Evolutionary conservation across 306 rosid genomes (phyloP).

Genomic region (Begonia peltatifolia): DNA sequence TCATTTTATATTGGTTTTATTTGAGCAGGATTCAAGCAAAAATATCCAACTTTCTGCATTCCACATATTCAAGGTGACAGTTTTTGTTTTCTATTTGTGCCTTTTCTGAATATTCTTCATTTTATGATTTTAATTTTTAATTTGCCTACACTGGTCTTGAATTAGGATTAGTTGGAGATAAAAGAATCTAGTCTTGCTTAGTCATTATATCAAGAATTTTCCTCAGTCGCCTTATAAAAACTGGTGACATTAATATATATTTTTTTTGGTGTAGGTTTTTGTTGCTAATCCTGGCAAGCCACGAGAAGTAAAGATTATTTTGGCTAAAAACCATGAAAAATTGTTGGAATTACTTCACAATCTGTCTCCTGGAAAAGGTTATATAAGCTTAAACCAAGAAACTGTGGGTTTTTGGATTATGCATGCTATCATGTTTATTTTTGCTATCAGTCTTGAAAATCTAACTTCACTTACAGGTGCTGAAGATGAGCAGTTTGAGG

Average conservation of each 20-base stretch:
- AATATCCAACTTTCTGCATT: conserved; percentile 82
- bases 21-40: conserved; percentile 88
- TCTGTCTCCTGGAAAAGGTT: conserved; percentile 83
- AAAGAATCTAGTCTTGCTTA: too few relatives aligned
- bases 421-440: neutral
- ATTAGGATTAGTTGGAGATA: too few relatives aligned
- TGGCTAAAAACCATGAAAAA: conserved; percentile 62
- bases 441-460: neutral
- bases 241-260: too few relatives aligned
- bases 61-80: conserved; percentile 89
- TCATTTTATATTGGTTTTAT: conserved; percentile 4
- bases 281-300: conserved; percentile 94
- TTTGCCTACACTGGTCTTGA: too few relatives aligned
- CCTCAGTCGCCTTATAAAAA: too few relatives aligned
- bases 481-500: conserved; percentile 94
- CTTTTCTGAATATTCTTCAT: neutral
- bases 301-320: conserved; percentile 60
- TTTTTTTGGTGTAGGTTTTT: conserved; percentile 41
- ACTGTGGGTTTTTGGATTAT: too few relatives aligned
- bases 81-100: conserved; percentile 1
- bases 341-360: conserved; percentile 59
- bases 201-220: too few relatives aligned
- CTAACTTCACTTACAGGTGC: conserved; percentile 39
- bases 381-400: conserved; percentile 4
- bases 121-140: neutral